A percentile compares a stretch with the other conserved stretches of the same genome.
Conservation (phyloP, 2,329 filamentous ascomycete genomes). For the Fusarium decemcellulare region DNA sequence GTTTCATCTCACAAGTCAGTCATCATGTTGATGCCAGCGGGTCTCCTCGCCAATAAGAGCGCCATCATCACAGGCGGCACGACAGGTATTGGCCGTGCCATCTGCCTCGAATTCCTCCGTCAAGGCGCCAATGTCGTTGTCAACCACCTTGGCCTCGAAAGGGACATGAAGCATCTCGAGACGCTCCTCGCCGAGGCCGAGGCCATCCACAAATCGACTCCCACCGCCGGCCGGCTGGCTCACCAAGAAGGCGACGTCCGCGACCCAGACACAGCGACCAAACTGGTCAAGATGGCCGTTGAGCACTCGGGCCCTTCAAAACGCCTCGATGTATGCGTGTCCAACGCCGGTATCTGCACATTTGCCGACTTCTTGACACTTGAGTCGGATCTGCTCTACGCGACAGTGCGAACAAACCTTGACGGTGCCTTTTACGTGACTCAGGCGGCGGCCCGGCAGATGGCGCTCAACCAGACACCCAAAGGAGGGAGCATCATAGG, state of each 20-base stretch:
- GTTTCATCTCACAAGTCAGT: slow-evolving; percentile 15
- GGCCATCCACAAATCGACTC: slow-evolving; percentile 59
- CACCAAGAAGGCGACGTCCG: slow-evolving; percentile 84
- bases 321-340: slow-evolving; percentile 83
- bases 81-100: slow-evolving; percentile 89
- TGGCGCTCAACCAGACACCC: slow-evolving; percentile 74
- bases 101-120: slow-evolving; percentile 82
- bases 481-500: slow-evolving; percentile 85
- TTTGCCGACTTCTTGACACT: slow-evolving; percentile 90
- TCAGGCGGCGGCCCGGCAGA: slow-evolving; percentile 87
- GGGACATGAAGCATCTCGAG: slow-evolving; percentile 65
- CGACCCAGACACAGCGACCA: slow-evolving; percentile 77
- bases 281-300: slow-evolving; percentile 77
- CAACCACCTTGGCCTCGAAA: slow-evolving; percentile 79
- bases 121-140: slow-evolving; percentile 86
- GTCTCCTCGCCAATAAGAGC: slow-evolving; percentile 79
- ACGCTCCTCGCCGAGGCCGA: slow-evolving; percentile 68
- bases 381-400: slow-evolving; percentile 76
- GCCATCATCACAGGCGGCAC: slow-evolving; percentile 90
- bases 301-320: slow-evolving; percentile 64
- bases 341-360: slow-evolving; percentile 89
- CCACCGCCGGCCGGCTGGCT: slow-evolving; percentile 68
- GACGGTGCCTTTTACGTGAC: slow-evolving; percentile 90
- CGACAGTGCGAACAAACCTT: slow-evolving; percentile 85
- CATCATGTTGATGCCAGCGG: slow-evolving; percentile 60